A percentile compares a stretch with the other conserved stretches of the same genome.
phyloP scores from a whole-genome alignment of 2,329 filamentous ascomycete species.

The Fusarium bulbicola region DNA sequence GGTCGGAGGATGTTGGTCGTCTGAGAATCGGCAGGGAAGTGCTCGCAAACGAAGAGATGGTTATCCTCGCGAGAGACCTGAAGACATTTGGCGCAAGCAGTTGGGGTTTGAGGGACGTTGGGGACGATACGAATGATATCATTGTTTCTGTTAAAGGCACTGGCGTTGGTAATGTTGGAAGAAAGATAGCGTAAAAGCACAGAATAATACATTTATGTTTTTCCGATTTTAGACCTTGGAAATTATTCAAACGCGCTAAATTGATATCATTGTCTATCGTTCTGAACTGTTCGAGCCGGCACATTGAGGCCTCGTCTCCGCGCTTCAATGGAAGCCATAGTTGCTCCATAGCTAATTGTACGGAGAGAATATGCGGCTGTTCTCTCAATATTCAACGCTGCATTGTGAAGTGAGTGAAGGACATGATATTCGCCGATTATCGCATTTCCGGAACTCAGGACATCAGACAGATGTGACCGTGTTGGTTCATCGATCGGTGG shows the following conservation, averaged over 20 bases:
- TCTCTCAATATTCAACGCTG: conserved; percentile 57
- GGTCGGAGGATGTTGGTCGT: conserved; percentile 92
- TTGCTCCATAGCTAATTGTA: conserved; percentile 64
- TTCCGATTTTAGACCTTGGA: conserved; percentile 9
- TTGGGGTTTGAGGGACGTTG: conserved; percentile 86
- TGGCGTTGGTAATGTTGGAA: conserved; percentile 93
- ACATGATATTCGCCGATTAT: conserved; percentile 64
- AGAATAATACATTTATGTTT: conserved; percentile 33
- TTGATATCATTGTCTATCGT: conserved; percentile 31
- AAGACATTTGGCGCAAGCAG: conserved; percentile 88
- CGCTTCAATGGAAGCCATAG: conserved; percentile 61
- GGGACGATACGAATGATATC: conserved; percentile 75
- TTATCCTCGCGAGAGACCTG: conserved; percentile 84
- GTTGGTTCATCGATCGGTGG: conserved; percentile 43
- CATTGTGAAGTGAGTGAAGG: conserved; percentile 57
- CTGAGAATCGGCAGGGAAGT: conserved; percentile 84
- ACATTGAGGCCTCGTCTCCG: conserved; percentile 47
- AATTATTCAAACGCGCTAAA: neutral
- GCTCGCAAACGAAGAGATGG: conserved; percentile 80
- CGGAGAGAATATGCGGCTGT: conserved; percentile 62
- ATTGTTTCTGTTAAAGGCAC: conserved; percentile 91
- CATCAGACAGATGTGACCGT: conserved; percentile 55
- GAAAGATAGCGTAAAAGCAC: conserved; percentile 75
- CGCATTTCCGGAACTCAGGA: conserved; percentile 64
- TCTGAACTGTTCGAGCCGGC: conserved; percentile 30